Evolutionary conservation across 768 basidiomycete genomes (phyloP).

Genomic region (Phylloporus sp.): DNA sequence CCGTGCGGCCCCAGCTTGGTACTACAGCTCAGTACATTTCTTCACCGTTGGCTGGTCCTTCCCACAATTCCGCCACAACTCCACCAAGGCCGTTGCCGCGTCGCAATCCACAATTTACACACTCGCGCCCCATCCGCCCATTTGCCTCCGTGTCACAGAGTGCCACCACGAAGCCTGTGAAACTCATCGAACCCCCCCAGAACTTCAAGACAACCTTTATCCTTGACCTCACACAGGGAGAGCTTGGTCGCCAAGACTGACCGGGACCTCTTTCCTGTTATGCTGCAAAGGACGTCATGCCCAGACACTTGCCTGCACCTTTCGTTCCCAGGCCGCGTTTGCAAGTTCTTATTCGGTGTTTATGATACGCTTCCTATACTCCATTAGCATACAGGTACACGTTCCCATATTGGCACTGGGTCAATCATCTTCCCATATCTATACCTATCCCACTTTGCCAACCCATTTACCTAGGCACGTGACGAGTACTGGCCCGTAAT

Average conservation of each 20-base stretch:
- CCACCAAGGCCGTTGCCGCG: constrained; percentile 35
- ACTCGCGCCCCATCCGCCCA: constrained; percentile 74
- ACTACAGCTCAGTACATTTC: constrained; percentile 44
- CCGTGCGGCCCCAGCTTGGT: constrained; percentile 24
- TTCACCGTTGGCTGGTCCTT: constrained; percentile 56
- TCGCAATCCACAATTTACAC: constrained; percentile 54
- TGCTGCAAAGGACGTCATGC: not conserved
- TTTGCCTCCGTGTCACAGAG: constrained; percentile 56
- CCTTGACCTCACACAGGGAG: constrained; percentile 79
- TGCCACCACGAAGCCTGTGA: constrained; percentile 45
- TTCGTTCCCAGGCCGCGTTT: not conserved
- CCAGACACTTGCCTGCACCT: not conserved
- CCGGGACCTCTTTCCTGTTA: not conserved
- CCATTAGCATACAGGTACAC: constrained; percentile 15
- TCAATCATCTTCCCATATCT: not conserved
- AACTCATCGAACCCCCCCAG: constrained; percentile 77
- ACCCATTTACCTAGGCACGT: not conserved
- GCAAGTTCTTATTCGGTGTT: constrained; percentile 21
- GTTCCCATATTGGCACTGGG: constrained; percentile 14
- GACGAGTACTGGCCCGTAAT: not conserved
- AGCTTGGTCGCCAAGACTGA: constrained; percentile 69
- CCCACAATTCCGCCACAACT: constrained; percentile 31
- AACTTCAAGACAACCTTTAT: constrained; percentile 67
- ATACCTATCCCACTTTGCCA: not conserved
- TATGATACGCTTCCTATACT: constrained; percentile 18